A percentile compares a stretch with the other conserved stretches of the same genome.
Conservation (phyloP, 2,329 filamentous ascomycete genomes). For the Pseudonectria foliicola region DNA sequence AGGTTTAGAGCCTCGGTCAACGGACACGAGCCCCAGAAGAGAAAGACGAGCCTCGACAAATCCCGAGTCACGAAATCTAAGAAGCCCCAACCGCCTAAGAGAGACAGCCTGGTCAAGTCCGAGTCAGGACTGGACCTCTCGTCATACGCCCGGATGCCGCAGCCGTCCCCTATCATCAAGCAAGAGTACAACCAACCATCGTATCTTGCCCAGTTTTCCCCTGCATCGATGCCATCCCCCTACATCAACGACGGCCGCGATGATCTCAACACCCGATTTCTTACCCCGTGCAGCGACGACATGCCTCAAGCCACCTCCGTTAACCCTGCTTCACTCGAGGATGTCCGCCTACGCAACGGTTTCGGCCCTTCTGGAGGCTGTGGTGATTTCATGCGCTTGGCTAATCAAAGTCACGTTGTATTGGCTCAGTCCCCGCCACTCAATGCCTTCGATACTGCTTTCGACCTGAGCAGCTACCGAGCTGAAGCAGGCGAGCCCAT, state of each 20-base stretch:
- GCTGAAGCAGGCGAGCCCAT: constrained; percentile 21
- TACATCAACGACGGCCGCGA: constrained; percentile 29
- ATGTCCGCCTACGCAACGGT: constrained; percentile 18
- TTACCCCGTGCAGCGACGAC: constrained; percentile 51
- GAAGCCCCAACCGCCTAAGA: constrained; percentile 26
- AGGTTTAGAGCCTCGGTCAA: constrained; percentile 43
- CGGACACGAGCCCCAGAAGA: constrained; percentile 41
- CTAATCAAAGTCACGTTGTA: constrained; percentile 20
- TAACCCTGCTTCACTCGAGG: constrained; percentile 23
- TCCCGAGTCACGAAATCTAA: constrained; percentile 40
- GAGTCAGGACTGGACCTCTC: constrained; percentile 27
- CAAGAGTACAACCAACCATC: constrained; percentile 28
- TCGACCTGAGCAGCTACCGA: constrained; percentile 32
- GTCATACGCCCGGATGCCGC: constrained; percentile 23
- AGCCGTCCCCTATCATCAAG: constrained; percentile 25
- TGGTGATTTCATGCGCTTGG: constrained; percentile 22
- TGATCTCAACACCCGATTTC: constrained; percentile 34
- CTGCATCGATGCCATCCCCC: constrained; percentile 31
- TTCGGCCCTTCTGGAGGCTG: constrained; percentile 22
- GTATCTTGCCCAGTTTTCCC: constrained; percentile 29
- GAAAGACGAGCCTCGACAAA: constrained; percentile 36
- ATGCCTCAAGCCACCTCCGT: constrained; percentile 22
- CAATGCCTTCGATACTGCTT: constrained; percentile 34
- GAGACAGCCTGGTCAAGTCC: constrained; percentile 32
- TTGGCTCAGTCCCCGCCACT: constrained; percentile 30